phyloP scores from a whole-genome alignment of 176 grass and related monocot species.

The Oryza punctata region DNA sequence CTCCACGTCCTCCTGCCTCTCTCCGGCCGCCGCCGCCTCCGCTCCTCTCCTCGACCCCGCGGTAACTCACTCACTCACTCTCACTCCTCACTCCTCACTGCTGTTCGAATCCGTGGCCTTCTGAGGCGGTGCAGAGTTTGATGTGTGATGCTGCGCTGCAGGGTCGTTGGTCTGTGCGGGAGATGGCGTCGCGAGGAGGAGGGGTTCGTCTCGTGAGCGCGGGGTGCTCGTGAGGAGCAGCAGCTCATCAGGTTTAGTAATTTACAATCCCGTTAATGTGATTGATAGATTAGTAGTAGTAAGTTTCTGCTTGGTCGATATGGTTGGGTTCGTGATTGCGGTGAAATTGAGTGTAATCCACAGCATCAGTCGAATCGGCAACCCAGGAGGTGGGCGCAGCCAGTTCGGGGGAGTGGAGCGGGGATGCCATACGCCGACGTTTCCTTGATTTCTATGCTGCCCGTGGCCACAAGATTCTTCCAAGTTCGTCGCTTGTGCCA shows the following conservation, averaged over 20 bases:
- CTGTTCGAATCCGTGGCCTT: neutral
- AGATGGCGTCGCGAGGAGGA: neutral
- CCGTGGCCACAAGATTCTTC: slow-evolving; percentile 82
- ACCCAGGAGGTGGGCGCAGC: slow-evolving; percentile 39
- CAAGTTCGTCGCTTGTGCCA: slow-evolving; percentile 86
- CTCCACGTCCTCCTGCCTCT: neutral
- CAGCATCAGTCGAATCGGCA: slow-evolving; percentile 46
- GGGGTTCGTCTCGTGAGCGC: slow-evolving; percentile 9
- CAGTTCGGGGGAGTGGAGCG: slow-evolving; percentile 42
- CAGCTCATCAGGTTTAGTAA: slow-evolving; percentile 54
- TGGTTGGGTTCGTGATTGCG: neutral
- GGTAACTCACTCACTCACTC: slow-evolving; percentile 21
- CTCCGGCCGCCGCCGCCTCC: slow-evolving; percentile 8
- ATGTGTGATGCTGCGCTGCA: neutral
- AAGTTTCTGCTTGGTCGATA: neutral
- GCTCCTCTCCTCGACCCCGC: neutral
- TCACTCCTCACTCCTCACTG: neutral
- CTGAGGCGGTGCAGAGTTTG: neutral
- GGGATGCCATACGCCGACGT: slow-evolving; percentile 67
- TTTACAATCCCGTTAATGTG: neutral
- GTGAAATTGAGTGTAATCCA: neutral
- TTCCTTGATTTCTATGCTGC: slow-evolving; percentile 91
- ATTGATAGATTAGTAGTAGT: neutral
- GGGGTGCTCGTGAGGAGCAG: slow-evolving; percentile 12
- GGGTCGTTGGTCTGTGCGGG: slow-evolving; percentile 24